Percentiles rank a stretch among this genome's conserved stretches.
phyloP scores from a whole-genome alignment of 2,329 filamentous ascomycete species.

The Elsinoe batatas region DNA sequence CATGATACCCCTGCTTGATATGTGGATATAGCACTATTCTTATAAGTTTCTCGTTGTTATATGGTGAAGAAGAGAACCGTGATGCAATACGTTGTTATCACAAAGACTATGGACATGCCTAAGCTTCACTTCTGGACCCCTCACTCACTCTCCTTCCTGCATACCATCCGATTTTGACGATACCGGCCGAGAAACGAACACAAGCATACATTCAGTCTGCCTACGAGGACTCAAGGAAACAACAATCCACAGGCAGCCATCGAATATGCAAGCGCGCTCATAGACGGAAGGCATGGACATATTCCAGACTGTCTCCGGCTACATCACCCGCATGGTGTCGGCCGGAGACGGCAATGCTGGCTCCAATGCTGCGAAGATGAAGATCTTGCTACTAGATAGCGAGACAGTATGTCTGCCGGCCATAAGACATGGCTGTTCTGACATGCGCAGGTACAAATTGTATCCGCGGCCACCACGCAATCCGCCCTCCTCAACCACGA shows the following conservation, averaged over 20 bases:
- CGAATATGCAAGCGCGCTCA: background rate
- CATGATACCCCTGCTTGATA: conserved; percentile 16
- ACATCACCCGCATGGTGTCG: conserved; percentile 93
- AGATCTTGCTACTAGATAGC: conserved; percentile 85
- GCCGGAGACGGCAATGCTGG: conserved; percentile 56
- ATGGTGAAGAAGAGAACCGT: too few species aligned
- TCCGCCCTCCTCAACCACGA: conserved; percentile 91
- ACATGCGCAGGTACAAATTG: conserved; percentile 59
- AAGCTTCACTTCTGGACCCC: background rate
- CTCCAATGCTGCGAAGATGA: conserved; percentile 81
- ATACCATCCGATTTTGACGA: background rate
- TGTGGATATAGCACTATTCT: too few species aligned
- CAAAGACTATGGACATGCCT: background rate
- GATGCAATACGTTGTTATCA: too few species aligned
- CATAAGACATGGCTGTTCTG: background rate
- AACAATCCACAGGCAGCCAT: too few species aligned
- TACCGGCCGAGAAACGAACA: background rate
- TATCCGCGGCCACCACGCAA: conserved; percentile 92
- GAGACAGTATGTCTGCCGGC: conserved; percentile 58
- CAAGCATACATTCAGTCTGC: background rate
- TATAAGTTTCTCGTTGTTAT: too few species aligned
- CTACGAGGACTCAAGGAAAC: background rate
- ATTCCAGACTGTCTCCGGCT: conserved; percentile 82
- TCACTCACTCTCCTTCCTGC: too few species aligned
- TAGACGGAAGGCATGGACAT: conserved; percentile 63